phyloP scores from a whole-genome alignment of 495 filamentous ascomycete species.

The Lentithecium fluviatile region DNA sequence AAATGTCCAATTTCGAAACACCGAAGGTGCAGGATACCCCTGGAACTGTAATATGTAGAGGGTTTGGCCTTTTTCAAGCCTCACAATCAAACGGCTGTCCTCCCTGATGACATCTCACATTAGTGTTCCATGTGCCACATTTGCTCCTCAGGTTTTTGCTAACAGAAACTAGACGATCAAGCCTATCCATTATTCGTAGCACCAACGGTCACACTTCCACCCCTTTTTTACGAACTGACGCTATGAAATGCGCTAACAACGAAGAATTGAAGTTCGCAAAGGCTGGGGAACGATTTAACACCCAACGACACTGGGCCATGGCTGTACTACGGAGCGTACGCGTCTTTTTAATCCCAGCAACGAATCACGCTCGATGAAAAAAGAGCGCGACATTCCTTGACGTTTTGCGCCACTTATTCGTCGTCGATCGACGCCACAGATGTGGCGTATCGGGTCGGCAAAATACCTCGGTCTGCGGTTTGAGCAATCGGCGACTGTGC shows the following conservation, averaged over 20 bases:
- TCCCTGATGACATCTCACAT: conserved; percentile 19
- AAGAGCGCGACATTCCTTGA: not conserved
- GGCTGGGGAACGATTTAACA: not conserved
- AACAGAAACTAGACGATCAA: too few species aligned
- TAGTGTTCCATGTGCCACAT: conserved; percentile 3
- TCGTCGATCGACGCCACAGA: too few species aligned
- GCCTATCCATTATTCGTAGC: not conserved
- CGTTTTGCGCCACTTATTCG: not conserved
- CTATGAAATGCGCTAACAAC: not conserved
- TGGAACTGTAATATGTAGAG: not conserved
- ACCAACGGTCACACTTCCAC: not conserved
- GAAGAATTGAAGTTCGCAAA: not conserved
- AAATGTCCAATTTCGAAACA: not conserved
- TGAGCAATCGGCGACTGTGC: too few species aligned
- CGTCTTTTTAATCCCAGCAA: not conserved
- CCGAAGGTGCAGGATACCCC: not conserved
- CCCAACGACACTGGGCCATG: not conserved
- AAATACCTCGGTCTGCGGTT: too few species aligned
- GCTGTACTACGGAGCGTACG: not conserved
- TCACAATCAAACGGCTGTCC: conserved; percentile 5
- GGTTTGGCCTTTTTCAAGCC: not conserved
- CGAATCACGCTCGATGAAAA: not conserved
- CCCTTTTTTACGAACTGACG: not conserved
- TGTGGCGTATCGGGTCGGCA: not conserved
- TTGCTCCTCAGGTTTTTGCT: not conserved